Conservation (phyloP, 2,329 filamentous ascomycete genomes). For the Ascosphaera apis region DNA sequence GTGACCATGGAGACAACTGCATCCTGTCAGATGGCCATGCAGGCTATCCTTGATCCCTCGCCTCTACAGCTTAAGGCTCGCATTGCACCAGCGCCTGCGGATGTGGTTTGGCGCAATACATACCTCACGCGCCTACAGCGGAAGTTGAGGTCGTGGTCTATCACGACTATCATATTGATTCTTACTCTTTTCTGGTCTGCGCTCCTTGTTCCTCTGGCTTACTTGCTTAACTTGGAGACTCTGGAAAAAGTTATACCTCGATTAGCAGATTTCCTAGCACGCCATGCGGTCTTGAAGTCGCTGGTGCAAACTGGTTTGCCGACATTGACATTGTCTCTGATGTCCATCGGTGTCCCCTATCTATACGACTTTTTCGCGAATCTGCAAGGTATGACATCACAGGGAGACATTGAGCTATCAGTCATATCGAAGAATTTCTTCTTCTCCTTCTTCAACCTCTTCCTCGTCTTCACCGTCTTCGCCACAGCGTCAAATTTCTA, state of each 20-base stretch:
- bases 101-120: constrained; percentile 90
- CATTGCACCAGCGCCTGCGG: constrained; percentile 64
- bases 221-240: constrained; percentile 56
- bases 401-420: constrained; percentile 81
- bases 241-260: constrained; percentile 50
- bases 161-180: constrained; percentile 62
- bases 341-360: constrained; percentile 79
- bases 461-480: constrained; percentile 78
- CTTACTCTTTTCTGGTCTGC: constrained; percentile 76
- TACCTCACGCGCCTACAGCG: constrained; percentile 55
- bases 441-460: constrained; percentile 98
- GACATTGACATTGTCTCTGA: constrained; percentile 60
- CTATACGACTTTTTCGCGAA: constrained; percentile 86
- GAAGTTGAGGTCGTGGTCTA: constrained; percentile 55
- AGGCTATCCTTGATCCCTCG: constrained; percentile 76
- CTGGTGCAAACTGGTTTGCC: constrained; percentile 74
- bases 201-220: constrained; percentile 57
- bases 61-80: constrained; percentile 71
- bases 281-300: constrained; percentile 47
- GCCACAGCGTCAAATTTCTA: constrained; percentile 58
- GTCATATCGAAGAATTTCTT: constrained; percentile 98
- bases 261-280: constrained; percentile 42
- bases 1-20: constrained; percentile 95
- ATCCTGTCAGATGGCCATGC: constrained; percentile 80
- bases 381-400: constrained; percentile 82